Evolutionary conservation across 441 rosid species (phyloP).

Genomic region (Euphorbia schlechtendalii): DNA sequence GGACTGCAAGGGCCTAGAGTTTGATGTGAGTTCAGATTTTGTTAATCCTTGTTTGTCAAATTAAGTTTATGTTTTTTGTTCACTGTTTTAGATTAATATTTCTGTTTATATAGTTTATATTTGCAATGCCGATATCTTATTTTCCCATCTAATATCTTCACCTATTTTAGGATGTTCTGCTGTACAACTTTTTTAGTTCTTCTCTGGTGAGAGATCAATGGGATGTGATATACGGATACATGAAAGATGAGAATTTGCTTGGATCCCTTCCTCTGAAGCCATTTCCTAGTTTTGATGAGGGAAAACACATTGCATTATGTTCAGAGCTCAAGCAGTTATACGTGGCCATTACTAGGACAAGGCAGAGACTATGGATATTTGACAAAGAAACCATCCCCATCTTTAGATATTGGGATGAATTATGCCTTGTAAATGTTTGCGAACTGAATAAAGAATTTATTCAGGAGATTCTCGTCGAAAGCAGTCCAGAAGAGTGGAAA

Average conservation of each 20-base stretch:
- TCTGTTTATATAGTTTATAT: neutral
- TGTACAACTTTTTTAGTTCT: conserved; percentile 46
- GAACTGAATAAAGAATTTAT: conserved; percentile 30
- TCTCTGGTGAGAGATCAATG: conserved; percentile 39
- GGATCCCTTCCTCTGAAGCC: conserved; percentile 13
- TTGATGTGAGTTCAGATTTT: conserved; percentile 32
- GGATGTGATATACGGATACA: conserved; percentile 42
- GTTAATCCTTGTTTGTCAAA: neutral
- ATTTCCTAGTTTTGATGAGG: conserved; percentile 29
- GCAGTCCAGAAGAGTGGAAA: conserved; percentile 48
- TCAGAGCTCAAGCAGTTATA: conserved; percentile 55
- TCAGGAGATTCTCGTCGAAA: conserved; percentile 38
- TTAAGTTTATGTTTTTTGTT: neutral
- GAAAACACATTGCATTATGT: conserved; percentile 38
- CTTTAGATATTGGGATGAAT: conserved; percentile 39
- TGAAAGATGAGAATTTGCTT: conserved; percentile 31
- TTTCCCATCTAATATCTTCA: neutral
- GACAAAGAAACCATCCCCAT: conserved; percentile 32
- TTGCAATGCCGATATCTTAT: neutral
- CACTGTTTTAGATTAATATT: neutral
- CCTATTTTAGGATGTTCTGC: conserved; percentile 37
- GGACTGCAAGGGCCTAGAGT: conserved; percentile 58
- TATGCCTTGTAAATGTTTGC: conserved; percentile 30
- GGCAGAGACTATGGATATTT: conserved; percentile 51
- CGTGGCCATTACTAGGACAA: conserved; percentile 50